Conservation (phyloP, 331 rosid species). For the Stylosanthes scabra region DNA sequence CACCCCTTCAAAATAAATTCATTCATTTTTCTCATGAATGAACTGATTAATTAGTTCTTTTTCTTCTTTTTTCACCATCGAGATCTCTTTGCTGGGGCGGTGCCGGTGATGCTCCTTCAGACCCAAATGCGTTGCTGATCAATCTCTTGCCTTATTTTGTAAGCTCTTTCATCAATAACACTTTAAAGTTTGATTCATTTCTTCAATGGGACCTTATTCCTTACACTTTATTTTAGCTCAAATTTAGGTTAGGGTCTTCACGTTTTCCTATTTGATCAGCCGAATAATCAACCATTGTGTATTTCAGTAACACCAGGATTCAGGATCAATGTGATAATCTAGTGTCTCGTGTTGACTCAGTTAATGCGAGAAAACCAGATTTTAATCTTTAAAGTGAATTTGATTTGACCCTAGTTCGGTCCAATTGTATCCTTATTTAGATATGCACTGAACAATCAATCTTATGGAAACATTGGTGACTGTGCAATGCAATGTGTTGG, state of each 20-base stretch:
- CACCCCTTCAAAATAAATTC: background rate
- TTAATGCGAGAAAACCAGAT: background rate
- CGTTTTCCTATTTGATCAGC: background rate
- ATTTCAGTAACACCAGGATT: background rate
- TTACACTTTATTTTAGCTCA: slow-evolving; percentile 5
- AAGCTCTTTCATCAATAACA: slow-evolving; percentile 26
- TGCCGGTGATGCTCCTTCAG: slow-evolving; percentile 8
- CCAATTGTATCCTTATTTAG: background rate
- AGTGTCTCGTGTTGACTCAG: background rate
- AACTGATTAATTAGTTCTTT: background rate
- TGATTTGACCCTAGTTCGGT: background rate
- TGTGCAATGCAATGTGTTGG: background rate
- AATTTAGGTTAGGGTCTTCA: background rate
- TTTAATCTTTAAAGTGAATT: background rate
- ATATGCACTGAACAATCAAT: background rate
- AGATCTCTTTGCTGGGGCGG: slow-evolving; percentile 9
- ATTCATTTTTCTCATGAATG: background rate
- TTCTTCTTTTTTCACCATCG: background rate
- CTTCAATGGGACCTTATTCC: slow-evolving; percentile 17
- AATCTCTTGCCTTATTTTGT: slow-evolving; percentile 13
- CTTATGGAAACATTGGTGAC: background rate
- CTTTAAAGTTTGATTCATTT: slow-evolving; percentile 10
- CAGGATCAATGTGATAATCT: background rate
- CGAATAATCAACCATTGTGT: slow-evolving; percentile 2
- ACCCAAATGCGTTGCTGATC: slow-evolving; percentile 26